Evolutionary conservation across 371 early-diverging fungal genomes (phyloP).

Genomic region (Massospora cicadina): DNA sequence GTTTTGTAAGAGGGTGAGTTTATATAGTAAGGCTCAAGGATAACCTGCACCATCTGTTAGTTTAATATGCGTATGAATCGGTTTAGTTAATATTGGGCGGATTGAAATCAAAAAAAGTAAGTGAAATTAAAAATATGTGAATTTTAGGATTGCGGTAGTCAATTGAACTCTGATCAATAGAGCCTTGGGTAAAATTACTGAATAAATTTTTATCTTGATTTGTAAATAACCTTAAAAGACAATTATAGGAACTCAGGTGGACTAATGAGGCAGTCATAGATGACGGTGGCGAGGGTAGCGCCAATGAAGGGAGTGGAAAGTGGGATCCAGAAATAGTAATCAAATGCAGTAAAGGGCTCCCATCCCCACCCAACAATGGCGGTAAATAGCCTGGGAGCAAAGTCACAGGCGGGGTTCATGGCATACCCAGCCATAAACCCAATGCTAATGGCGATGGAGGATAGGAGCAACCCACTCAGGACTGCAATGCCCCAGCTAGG

Average conservation of each 20-base stretch:
- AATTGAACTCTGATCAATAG: no score
- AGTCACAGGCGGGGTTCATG: constrained; percentile 76
- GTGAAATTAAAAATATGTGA: no score
- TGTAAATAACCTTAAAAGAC: no score
- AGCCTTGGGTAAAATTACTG: no score
- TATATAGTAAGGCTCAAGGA: no score
- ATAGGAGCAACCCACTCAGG: constrained; percentile 33
- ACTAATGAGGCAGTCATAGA: constrained; percentile 4
- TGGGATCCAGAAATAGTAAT: constrained; percentile 59
- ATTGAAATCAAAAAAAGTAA: no score
- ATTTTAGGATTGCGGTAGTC: no score
- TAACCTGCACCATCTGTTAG: no score
- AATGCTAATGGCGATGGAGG: constrained; percentile 37
- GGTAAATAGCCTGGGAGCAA: constrained; percentile 68
- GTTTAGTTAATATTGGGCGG: no score
- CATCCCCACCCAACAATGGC: constrained; percentile 56
- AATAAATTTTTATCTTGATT: no score
- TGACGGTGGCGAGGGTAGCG: constrained; percentile 41
- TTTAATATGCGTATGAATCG: no score
- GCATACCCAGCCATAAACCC: constrained; percentile 59
- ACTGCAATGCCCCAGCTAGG: constrained; percentile 1
- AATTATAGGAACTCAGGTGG: neutral
- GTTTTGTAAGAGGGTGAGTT: no score
- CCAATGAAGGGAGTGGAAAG: constrained; percentile 56
- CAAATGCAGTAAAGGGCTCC: constrained; percentile 36